Evolutionary conservation across 441 rosid genomes (phyloP).

Genomic region (Codiaeum variegatum): DNA sequence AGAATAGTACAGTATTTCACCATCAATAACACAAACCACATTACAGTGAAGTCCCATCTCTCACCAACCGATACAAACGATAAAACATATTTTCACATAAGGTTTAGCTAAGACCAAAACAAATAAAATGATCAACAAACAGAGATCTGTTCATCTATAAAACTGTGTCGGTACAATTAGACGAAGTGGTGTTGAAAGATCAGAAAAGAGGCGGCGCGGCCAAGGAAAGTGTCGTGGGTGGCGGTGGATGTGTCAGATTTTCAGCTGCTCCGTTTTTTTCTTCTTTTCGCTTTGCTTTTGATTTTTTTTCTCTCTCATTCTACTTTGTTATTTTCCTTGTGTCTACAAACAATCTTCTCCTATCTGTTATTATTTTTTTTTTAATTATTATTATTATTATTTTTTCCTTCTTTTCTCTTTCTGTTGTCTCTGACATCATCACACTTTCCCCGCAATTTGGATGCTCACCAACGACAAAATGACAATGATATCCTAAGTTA

Average conservation of each 20-base stretch:
- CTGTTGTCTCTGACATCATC: conserved; percentile 16
- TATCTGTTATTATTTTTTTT: background rate
- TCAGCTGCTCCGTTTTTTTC: conserved; percentile 8
- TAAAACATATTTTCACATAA: background rate
- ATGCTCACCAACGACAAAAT: background rate
- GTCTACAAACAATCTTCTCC: conserved; percentile 15
- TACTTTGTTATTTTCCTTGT: conserved; percentile 19
- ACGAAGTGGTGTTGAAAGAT: conserved; percentile 11
- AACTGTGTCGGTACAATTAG: background rate
- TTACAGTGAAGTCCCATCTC: conserved; percentile 29
- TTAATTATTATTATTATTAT: background rate
- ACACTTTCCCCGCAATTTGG: conserved; percentile 2
- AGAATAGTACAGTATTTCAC: too few species aligned
- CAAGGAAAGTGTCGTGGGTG: conserved; percentile 23
- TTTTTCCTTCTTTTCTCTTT: background rate
- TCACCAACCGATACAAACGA: conserved; percentile 3
- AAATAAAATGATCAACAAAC: background rate
- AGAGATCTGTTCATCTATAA: background rate
- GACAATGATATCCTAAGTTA: background rate
- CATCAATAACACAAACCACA: too few species aligned
- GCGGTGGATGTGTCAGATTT: conserved; percentile 25
- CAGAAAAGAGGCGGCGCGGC: conserved; percentile 27
- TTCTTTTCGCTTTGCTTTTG: background rate
- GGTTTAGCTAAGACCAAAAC: background rate
- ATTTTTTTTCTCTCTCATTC: conserved; percentile 29